Evolutionary conservation across 2,329 filamentous ascomycete species (phyloP).

Genomic region (Thielaviopsis musarum): DNA sequence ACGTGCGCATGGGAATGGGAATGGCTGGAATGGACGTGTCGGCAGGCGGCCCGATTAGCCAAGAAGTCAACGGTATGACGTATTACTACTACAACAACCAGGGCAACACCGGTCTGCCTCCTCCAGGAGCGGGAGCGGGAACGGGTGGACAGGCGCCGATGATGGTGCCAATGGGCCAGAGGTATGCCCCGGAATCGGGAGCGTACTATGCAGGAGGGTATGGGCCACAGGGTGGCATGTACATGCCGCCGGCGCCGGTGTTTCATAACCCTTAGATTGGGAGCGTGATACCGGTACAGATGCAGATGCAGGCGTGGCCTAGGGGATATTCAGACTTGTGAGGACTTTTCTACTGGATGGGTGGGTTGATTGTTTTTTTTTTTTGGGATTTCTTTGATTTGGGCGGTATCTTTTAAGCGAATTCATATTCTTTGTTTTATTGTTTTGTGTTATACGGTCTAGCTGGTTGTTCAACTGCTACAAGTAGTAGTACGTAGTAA

Average conservation of each 20-base stretch:
- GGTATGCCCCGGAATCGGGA: not conserved
- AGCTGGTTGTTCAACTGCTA: too few relatives aligned
- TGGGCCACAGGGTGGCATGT: not conserved
- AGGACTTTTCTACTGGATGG: too few relatives aligned
- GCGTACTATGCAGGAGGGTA: not conserved
- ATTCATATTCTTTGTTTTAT: too few relatives aligned
- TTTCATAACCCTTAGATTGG: not conserved
- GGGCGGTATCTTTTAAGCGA: too few relatives aligned
- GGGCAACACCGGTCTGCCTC: not conserved
- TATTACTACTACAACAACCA: constrained; percentile 50
- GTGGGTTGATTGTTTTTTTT: too few relatives aligned
- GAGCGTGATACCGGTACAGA: too few relatives aligned
- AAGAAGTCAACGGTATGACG: constrained; percentile 90
- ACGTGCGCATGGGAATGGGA: not conserved
- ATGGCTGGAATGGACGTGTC: not conserved
- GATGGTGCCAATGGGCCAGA: not conserved
- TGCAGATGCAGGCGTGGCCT: too few relatives aligned
- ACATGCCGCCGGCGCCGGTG: not conserved
- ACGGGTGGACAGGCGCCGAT: not conserved
- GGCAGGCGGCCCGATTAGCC: constrained; percentile 34
- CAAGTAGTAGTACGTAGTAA: too few relatives aligned
- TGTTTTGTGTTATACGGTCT: too few relatives aligned
- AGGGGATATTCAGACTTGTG: too few relatives aligned
- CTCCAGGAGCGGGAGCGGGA: not conserved
- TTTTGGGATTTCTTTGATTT: too few relatives aligned